Base-by-base conservation (phyloP, 805 yeast species). In the Blastobotrys attinorum region DNA sequence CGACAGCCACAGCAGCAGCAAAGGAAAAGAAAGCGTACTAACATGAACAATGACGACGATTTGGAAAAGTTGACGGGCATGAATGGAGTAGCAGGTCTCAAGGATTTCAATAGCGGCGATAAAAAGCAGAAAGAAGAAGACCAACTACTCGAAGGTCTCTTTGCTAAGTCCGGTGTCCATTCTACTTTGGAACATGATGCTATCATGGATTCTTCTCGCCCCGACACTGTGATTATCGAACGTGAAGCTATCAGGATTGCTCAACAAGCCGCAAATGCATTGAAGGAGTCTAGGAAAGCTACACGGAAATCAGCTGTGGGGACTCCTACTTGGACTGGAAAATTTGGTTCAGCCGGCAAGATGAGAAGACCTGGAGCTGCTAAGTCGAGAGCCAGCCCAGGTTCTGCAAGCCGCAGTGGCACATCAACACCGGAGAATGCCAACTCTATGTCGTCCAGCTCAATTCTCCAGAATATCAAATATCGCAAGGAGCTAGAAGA, bases 251-350 rank as follows among this genome's bases (percentile, higher is more conserved):
- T 69, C 7, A 51, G 77, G 13, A 64, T 81, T 6, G 81, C 84
- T 1, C 63, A 66, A 31, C 81, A 78, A 44, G 92, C 94, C 0
- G 75, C 73, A 3, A 68, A 69, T 39, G 75, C 57, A 76, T 80
- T 36, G 61, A 63, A 48, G 66, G 73, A 75, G 47, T 85, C 96
- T 0, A 63, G 88, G 33, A 69, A 64, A 38, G 58, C 65, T 18
- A 70, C 88, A 0, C 59, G 71, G 25, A 55, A 54, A 33, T 62
- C 73, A 2, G 60, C 60, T 21, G 69, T 89, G 23, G 95, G 95
- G 3, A 79, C 83, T 0, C 97, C 97, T 0, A 90, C 98, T 0
- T 92, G 97, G 94, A 90, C 98, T 0, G 98, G 98, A 0, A 76
- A 76, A 52, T 86, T 81, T 68, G 98, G 98, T 0, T 61, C 66